phyloP scores from a whole-genome alignment of 2,329 filamentous ascomycete species.

The Cercospora nicotianae region DNA sequence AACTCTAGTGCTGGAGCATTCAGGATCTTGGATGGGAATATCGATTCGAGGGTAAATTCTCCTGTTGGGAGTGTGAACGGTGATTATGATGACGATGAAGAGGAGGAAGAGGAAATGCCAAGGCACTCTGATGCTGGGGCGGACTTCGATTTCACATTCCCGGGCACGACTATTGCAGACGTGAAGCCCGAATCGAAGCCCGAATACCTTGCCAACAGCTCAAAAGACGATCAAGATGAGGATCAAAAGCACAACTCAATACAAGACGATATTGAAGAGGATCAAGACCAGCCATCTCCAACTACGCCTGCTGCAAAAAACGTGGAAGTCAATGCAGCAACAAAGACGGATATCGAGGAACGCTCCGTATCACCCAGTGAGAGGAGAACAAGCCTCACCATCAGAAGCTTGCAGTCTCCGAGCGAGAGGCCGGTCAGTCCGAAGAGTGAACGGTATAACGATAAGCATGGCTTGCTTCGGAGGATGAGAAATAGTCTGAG shows the following conservation, averaged over 20 bases:
- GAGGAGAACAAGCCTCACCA: neutral
- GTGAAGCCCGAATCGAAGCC: neutral
- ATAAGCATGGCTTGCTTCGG: slow-evolving; percentile 7
- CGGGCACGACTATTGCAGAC: neutral
- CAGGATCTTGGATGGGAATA: slow-evolving; percentile 8
- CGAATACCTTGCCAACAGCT: neutral
- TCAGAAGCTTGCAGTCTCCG: slow-evolving; percentile 8
- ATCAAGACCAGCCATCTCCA: neutral
- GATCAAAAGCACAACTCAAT: neutral
- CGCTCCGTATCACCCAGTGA: neutral
- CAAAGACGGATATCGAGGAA: neutral
- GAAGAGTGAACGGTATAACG: neutral
- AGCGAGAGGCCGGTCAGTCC: slow-evolving; percentile 2
- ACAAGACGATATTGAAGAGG: neutral
- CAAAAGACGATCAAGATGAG: neutral
- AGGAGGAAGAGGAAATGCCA: neutral
- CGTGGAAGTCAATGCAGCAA: neutral
- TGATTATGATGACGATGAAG: neutral
- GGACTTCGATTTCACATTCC: neutral
- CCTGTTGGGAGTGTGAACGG: neutral
- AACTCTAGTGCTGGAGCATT: slow-evolving; percentile 4
- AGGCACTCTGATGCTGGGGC: neutral
- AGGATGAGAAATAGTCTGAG: slow-evolving; percentile 14
- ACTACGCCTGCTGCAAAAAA: neutral
- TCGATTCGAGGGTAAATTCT: slow-evolving; percentile 14